These are phyloP conservation scores for Linanthus parryae DNA, from an alignment of 148 eudicot species.

Conservation along the genomic window DNA sequence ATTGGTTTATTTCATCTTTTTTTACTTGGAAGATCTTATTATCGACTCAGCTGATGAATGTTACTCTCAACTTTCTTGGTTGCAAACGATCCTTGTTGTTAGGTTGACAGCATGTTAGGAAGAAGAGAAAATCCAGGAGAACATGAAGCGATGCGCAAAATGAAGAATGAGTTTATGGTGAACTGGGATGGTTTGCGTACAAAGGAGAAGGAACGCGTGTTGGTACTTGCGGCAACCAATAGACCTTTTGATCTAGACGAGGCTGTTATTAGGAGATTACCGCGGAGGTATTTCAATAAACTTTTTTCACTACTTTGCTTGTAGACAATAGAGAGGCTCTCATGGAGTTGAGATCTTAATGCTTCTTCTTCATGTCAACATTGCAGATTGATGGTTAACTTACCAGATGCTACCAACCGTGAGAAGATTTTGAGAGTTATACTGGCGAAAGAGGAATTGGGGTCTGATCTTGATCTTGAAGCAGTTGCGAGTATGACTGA, in stretches of 20 bases:
- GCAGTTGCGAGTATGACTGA: constrained; percentile 81
- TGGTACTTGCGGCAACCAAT: constrained; percentile 92
- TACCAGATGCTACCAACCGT: constrained; percentile 84
- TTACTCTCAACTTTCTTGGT: neutral
- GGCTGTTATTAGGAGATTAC: constrained; percentile 93
- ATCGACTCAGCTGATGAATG: neutral
- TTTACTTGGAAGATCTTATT: neutral
- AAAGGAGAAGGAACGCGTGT: constrained; percentile 87
- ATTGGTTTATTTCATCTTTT: neutral
- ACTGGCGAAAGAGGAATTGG: constrained; percentile 80
- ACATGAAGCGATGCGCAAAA: constrained; percentile 98
- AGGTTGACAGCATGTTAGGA: constrained; percentile 99
- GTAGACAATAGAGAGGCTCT: neutral
- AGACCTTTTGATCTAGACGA: constrained; percentile 98
- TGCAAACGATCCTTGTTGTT: constrained; percentile 2
- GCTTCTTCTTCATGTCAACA: constrained; percentile 4
- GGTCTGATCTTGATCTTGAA: constrained; percentile 58
- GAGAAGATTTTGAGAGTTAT: constrained; percentile 79
- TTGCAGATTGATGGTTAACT: constrained; percentile 90
- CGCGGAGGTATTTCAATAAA: constrained; percentile 48
- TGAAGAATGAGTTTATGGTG: constrained; percentile 98
- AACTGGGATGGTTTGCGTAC: constrained; percentile 98
- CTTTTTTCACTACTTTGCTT: neutral
- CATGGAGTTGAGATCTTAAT: neutral
- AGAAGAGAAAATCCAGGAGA: constrained; percentile 96